These are phyloP conservation scores for Cicer pinnatifidum DNA, from an alignment of 306 rosid species.

Conservation along the genomic window DNA sequence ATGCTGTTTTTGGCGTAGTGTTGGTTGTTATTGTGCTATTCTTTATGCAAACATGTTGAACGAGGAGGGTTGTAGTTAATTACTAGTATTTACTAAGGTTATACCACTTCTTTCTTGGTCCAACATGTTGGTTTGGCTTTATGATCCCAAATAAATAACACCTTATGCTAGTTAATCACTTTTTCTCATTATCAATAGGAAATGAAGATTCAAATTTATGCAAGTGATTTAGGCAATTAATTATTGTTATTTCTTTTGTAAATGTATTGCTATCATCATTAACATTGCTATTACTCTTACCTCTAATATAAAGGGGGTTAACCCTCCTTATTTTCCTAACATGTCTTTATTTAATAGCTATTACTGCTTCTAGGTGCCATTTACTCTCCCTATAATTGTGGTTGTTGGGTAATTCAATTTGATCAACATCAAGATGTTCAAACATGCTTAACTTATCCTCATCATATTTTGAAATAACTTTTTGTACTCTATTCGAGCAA, in stretches of 20 bases:
- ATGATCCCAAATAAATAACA: too few species aligned
- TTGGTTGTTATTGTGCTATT: too few species aligned
- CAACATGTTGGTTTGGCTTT: too few species aligned
- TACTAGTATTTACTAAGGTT: too few species aligned
- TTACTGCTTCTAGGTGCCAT: conserved; percentile 84
- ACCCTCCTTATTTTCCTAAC: conserved; percentile 29
- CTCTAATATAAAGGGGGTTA: background rate
- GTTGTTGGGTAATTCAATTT: conserved; percentile 80
- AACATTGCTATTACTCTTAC: background rate
- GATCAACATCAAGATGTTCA: conserved; percentile 92
- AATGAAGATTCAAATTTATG: background rate
- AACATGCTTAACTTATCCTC: conserved; percentile 64
- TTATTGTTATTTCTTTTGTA: background rate
- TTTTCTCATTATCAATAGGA: too few species aligned
- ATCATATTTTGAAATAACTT: conserved; percentile 20
- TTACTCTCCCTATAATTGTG: conserved; percentile 76
- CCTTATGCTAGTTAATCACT: too few species aligned
- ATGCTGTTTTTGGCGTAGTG: too few species aligned
- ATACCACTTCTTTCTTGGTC: too few species aligned
- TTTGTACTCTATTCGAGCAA: conserved; percentile 14
- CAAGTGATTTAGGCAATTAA: background rate
- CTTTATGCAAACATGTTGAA: too few species aligned
- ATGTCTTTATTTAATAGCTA: conserved; percentile 53
- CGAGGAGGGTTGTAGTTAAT: too few species aligned
- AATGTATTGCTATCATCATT: background rate